Evolutionary conservation across 108 stramenopile genomes (phyloP).

Genomic region (Mayamaea pseudoterrestris): DNA sequence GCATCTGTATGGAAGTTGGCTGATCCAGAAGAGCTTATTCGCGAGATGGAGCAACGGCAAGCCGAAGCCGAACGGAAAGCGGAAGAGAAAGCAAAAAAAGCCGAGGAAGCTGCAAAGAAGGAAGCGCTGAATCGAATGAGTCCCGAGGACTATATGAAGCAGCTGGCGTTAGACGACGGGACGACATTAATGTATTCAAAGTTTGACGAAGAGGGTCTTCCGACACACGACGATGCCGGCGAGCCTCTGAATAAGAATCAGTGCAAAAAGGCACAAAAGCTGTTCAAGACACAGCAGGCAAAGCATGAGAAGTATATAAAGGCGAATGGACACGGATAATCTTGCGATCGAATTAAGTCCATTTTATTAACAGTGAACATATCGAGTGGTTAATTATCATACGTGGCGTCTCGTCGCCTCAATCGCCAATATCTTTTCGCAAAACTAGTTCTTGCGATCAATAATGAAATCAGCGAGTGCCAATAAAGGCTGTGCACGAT

Average conservation of each 20-base stretch:
- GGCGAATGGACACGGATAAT: too few relatives aligned
- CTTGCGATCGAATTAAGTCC: too few relatives aligned
- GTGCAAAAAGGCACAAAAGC: constrained; percentile 35
- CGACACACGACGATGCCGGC: constrained; percentile 25
- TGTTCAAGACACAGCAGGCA: constrained; percentile 30
- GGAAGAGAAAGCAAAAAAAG: constrained; percentile 38
- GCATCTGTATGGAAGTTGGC: constrained; percentile 83
- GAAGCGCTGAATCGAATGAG: constrained; percentile 16
- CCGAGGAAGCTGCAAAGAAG: constrained; percentile 41
- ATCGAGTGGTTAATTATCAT: too few relatives aligned
- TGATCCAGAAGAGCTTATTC: constrained; percentile 69
- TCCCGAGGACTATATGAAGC: constrained; percentile 21
- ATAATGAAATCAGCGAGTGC: constrained; percentile 93
- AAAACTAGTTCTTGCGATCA: constrained; percentile 77
- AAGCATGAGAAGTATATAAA: constrained; percentile 22
- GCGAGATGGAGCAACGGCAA: constrained; percentile 64
- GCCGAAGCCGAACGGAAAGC: constrained; percentile 25
- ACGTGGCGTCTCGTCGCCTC: too few relatives aligned
- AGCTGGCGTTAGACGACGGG: constrained; percentile 16
- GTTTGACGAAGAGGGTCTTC: constrained; percentile 52
- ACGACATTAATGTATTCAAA: constrained; percentile 21
- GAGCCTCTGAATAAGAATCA: constrained; percentile 30
- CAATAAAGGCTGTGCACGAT: constrained; percentile 67
- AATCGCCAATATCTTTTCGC: constrained; percentile 28
- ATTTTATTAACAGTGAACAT: too few relatives aligned